Base-by-base conservation (phyloP, 2,329 filamentous ascomycete species). In the Fusarium foetens region DNA sequence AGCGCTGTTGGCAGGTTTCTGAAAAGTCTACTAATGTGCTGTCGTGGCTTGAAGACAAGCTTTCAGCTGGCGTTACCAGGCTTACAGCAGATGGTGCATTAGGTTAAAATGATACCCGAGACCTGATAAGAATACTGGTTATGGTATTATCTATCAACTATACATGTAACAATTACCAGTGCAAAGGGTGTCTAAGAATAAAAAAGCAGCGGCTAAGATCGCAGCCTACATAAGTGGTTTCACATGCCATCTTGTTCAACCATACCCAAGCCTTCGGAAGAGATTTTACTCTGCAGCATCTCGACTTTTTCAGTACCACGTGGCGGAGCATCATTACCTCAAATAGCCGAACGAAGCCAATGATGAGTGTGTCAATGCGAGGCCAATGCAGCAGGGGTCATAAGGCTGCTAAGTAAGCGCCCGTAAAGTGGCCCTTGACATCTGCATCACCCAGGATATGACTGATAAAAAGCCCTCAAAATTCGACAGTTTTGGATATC, bases 81-180 rank as follows among this genome's bases (percentile, higher is more conserved):
- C 19, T 9, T 16, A 9, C 9, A 21, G 3, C 0, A 23, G 5
- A 52, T 52, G 7, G 33, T 49, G 21, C n/a, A 27, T 9, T 3
- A 0, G 4, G 12, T 4, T 21, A n/a, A 7, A 13, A 21, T 11
- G 1, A 52, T 27, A 12, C 19, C 8, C 10, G 5, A 36, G 17
- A n/a, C 49, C 5, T 5, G 33, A n/a, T 29, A 27, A n/a, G 9
- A 36, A 13, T 14, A 52, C 10, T 8, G 4, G 6, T 10, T 5
- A 5, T 39, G 5, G 27, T 7, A 25, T 27, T 12, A 27, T 39
- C 33, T 17, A 8, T 8, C 8, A 8, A 38, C 6, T 19, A 19
- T 21, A 38, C 14, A 16, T 42, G 39, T 10, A 16, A 6, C n/a
- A 10, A n/a, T 12, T 17, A 3, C 8, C 7, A 9, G 23, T n/a